Conservation (phyloP, 139 green algal species). For the Chlamydomonas incerta region DNA sequence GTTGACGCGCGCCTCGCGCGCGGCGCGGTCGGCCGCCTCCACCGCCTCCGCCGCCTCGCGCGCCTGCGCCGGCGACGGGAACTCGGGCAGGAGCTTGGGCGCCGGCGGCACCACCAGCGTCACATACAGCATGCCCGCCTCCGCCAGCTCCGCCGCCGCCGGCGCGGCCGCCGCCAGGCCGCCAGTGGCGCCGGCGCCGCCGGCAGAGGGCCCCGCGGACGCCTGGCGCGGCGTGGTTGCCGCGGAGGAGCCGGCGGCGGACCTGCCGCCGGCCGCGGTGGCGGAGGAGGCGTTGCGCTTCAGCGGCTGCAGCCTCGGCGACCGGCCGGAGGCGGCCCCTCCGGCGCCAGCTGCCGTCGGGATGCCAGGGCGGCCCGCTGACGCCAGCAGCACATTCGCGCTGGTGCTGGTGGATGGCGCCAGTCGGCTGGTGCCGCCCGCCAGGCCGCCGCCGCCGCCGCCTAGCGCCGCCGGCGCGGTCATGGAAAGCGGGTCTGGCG, state of each 20-base stretch:
- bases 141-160: background rate
- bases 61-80: background rate
- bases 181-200: too few relatives aligned
- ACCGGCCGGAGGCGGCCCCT: background rate
- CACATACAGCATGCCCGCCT: constrained; percentile 17
- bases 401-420: background rate
- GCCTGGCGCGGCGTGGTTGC: background rate
- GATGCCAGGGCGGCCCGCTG: background rate
- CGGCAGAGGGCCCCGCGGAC: background rate
- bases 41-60: constrained; percentile 14
- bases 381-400: constrained; percentile 16
- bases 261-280: background rate
- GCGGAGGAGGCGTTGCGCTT: background rate
- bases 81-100: constrained; percentile 39
- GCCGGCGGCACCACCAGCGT: constrained; percentile 28
- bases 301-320: constrained; percentile 13
- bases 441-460: too few relatives aligned
- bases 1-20: constrained; percentile 5
- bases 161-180: background rate
- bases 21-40: background rate
- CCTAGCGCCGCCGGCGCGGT: too few relatives aligned
- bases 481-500: too few relatives aligned
- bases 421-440: too few relatives aligned
- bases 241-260: background rate
- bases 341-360: background rate